phyloP scores from a whole-genome alignment of 1,284 basidiomycete genomes.

The Coniophora puteana region DNA sequence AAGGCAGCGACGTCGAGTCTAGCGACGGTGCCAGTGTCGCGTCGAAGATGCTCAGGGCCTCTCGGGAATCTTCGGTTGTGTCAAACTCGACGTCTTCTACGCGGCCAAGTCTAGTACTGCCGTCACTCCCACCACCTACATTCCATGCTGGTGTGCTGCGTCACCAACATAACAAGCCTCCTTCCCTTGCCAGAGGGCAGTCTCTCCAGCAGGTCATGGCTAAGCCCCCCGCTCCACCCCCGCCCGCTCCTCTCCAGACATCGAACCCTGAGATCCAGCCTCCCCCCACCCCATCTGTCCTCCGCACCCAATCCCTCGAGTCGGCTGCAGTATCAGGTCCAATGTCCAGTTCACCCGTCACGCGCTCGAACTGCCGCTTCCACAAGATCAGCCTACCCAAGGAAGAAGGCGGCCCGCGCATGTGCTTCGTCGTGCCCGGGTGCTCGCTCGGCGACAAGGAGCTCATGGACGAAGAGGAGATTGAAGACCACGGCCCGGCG shows the following conservation, averaged over 20 bases:
- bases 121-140: constrained; percentile 15
- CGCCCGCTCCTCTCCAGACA: neutral
- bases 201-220: constrained; percentile 6
- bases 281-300: constrained; percentile 8
- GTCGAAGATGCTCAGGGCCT: constrained; percentile 32
- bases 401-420: constrained; percentile 44
- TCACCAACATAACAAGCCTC: constrained; percentile 29
- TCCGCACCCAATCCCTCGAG: constrained; percentile 33
- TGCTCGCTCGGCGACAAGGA: constrained; percentile 55
- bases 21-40: constrained; percentile 35
- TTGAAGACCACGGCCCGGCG: constrained; percentile 54
- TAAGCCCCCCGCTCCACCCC: constrained; percentile 5
- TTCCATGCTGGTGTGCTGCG: constrained; percentile 24
- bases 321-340: neutral
- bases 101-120: constrained; percentile 12
- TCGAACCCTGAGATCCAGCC: neutral
- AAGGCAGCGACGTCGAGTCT: constrained; percentile 22
- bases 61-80: constrained; percentile 46
- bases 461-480: constrained; percentile 55
- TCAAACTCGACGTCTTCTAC: constrained; percentile 33
- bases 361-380: constrained; percentile 62
- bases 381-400: constrained; percentile 60
- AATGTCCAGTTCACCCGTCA: constrained; percentile 26
- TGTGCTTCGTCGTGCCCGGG: constrained; percentile 61
- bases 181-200: constrained; percentile 8